Evolutionary conservation across 352 stramenopile species (phyloP).

Genomic region (Globisporangium rhizosaccharum): DNA sequence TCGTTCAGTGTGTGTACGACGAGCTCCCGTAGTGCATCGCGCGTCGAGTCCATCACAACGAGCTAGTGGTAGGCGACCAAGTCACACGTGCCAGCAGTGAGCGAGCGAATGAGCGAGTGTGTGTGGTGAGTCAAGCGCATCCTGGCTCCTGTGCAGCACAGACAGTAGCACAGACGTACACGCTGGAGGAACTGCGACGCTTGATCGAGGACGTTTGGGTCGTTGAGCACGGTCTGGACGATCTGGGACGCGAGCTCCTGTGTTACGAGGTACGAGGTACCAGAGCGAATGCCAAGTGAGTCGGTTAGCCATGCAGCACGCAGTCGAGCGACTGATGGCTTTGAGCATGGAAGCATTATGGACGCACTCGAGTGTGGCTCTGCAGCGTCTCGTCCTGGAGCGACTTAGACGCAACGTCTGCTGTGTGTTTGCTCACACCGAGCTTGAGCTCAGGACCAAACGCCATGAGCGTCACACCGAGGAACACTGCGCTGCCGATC

Average conservation of each 20-base stretch:
- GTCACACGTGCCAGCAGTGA: constrained; percentile 3
- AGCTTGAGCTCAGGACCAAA: constrained; percentile 75
- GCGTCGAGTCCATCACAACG: constrained; percentile 59
- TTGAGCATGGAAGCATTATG: background rate
- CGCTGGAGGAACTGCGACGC: constrained; percentile 68
- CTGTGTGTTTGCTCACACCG: constrained; percentile 77
- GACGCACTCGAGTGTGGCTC: constrained; percentile 41
- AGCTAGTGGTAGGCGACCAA: constrained; percentile 26
- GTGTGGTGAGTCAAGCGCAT: background rate
- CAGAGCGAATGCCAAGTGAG: background rate
- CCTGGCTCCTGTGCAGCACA: background rate
- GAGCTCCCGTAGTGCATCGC: constrained; percentile 38
- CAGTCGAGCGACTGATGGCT: background rate
- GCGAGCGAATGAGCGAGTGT: background rate
- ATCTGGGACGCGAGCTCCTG: constrained; percentile 76
- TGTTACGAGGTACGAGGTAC: background rate
- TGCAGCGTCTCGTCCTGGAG: constrained; percentile 82
- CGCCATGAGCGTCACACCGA: constrained; percentile 51
- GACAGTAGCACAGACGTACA: constrained; percentile 16
- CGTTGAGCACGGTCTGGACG: constrained; percentile 82
- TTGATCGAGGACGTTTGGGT: constrained; percentile 79
- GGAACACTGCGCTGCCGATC: constrained; percentile 31
- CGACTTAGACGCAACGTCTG: constrained; percentile 73
- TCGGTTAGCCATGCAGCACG: background rate
- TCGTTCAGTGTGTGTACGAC: constrained; percentile 65